Evolutionary conservation across 148 eudicot genomes (phyloP).

Genomic region (Tetragonia tetragonoides): DNA sequence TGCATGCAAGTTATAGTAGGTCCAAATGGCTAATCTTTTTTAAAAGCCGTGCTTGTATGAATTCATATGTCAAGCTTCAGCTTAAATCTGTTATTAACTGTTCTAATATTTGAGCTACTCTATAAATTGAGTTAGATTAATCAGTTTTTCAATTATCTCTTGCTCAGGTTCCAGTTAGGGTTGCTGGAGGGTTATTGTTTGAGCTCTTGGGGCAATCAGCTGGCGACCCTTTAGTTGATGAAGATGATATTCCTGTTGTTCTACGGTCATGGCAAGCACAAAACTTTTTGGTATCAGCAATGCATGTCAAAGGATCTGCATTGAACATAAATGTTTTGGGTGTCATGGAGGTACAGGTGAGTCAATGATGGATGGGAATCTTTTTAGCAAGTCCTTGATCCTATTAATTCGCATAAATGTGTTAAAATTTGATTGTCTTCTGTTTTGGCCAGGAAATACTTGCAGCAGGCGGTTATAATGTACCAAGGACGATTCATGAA

Average conservation of each 20-base stretch:
- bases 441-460: slow-evolving; percentile 60
- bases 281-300: slow-evolving; percentile 69
- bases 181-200: slow-evolving; percentile 87
- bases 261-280: slow-evolving; percentile 97
- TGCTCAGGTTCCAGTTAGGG: slow-evolving; percentile 83
- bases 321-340: slow-evolving; percentile 74
- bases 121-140: neutral
- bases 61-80: neutral
- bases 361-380: neutral
- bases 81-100: neutral
- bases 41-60: neutral
- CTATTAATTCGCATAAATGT: neutral
- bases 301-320: slow-evolving; percentile 82
- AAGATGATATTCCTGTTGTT: slow-evolving; percentile 87
- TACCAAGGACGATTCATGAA: slow-evolving; percentile 70
- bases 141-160: slow-evolving; percentile 1
- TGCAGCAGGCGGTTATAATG: slow-evolving; percentile 70
- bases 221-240: slow-evolving; percentile 74
- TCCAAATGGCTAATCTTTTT: neutral
- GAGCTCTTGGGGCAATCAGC: slow-evolving; percentile 93
- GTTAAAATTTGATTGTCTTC: slow-evolving; percentile 1
- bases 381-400: no score
- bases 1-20: neutral
- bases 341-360: slow-evolving; percentile 83
- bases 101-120: neutral